Conservation (phyloP, 2,329 filamentous ascomycete species). For the Cercospora sesami region DNA sequence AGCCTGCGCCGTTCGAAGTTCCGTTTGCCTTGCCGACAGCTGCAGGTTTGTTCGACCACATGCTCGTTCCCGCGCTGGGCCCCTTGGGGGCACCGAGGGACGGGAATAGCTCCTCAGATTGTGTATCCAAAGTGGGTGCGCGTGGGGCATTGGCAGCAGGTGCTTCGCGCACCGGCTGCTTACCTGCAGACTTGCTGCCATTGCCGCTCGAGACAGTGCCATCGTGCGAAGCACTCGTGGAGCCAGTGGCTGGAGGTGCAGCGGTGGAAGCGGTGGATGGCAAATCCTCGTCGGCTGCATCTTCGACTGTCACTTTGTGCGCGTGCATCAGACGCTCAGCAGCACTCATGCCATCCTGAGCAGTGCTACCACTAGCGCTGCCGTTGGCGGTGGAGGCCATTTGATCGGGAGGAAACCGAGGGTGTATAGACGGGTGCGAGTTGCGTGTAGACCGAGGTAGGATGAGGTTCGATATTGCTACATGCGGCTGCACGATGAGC, state of each 20-base stretch:
- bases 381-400: constrained; percentile 32
- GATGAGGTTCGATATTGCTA: constrained; percentile 4
- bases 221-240: constrained; percentile 42
- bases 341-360: constrained; percentile 44
- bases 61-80: constrained; percentile 61
- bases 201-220: constrained; percentile 47
- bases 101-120: constrained; percentile 92
- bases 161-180: constrained; percentile 62
- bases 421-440: constrained; percentile 22
- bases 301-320: constrained; percentile 70
- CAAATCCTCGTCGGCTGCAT: constrained; percentile 77
- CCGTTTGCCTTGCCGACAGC: constrained; percentile 50
- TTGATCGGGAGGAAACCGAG: constrained; percentile 25
- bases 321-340: constrained; percentile 57
- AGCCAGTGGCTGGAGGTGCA: constrained; percentile 48
- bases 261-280: constrained; percentile 54
- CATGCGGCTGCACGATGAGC: constrained; percentile 17
- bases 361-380: constrained; percentile 24
- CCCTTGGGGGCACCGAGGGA: constrained; percentile 75
- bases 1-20: constrained; percentile 47
- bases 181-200: constrained; percentile 66
- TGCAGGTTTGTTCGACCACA: constrained; percentile 72
- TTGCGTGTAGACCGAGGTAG: constrained; percentile 16
- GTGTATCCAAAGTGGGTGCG: constrained; percentile 66
- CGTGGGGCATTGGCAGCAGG: constrained; percentile 31